Base-by-base conservation (phyloP, 2,329 filamentous ascomycete genomes). In the Claviceps capensis region DNA sequence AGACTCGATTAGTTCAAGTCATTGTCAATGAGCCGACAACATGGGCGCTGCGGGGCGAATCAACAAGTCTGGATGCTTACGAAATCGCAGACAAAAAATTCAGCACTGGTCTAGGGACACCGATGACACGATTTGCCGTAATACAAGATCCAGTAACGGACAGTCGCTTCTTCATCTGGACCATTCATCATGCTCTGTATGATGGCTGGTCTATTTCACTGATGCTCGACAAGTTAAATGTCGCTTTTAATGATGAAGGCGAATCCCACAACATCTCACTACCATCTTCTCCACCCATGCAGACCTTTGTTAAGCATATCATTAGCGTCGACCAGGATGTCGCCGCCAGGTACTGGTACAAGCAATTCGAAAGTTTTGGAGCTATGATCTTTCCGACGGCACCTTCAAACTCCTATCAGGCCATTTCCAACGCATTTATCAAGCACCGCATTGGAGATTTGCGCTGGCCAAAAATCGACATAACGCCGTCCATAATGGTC, bases 181-280 rank as follows among this genome's bases (percentile, higher is more conserved):
- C 72, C 0, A 70, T 76, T 58, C 75, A 78, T 53, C 75, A 78
- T 55, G 70, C 69, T 13, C 60, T 77, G 0, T 78, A 78, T 52
- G 75, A 78, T 49, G 75, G 74, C 16, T 77, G 74, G 74, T 73
- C 69, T 1, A 69, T 75, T 67, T 67, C 69, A 5, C 59, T 74
- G 4, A 60, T 74, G 2, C 64, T 74, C 36, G 67, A 71, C 22
- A 66, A 69, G 47, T 64, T 73, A 46, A 70, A 72, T 53, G 60
- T 60, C 14, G 67, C 66, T 3, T 72, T 69, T 45, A 61, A 48
- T 48, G 6, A 41, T 48, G 6, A 41, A 8, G 34, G 65, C 0
- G 65, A 65, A 30, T 43, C 14, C 13, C 9, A 34, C 8, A 6
- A 2, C 2, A 9, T 49, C 26, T 30, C 1, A 9, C 26, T 30